Evolutionary conservation across 2,329 filamentous ascomycete genomes (phyloP).

Genomic region (Fusarium devonianum): DNA sequence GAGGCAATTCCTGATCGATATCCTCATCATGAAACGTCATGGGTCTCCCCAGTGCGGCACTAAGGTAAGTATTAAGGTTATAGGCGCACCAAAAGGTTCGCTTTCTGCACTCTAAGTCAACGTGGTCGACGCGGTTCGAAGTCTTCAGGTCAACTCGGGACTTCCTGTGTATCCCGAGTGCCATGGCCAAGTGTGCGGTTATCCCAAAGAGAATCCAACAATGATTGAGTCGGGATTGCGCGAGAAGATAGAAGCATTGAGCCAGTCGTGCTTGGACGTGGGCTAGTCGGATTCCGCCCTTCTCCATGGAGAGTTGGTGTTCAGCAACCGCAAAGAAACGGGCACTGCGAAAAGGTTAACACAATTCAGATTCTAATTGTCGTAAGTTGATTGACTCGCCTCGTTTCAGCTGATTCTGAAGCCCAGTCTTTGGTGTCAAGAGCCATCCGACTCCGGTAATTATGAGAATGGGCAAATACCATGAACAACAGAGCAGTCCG

Average conservation of each 20-base stretch:
- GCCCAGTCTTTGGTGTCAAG: background rate
- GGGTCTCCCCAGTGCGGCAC: conserved; percentile 67
- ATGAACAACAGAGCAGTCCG: conserved; percentile 56
- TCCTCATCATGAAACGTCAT: conserved; percentile 69
- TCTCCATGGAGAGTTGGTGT: conserved; percentile 47
- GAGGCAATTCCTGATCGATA: conserved; percentile 67
- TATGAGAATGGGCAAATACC: conserved; percentile 58
- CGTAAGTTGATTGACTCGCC: too few relatives aligned
- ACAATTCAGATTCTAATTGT: too few relatives aligned
- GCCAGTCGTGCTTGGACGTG: conserved; percentile 50
- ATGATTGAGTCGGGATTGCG: conserved; percentile 53
- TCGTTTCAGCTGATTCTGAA: background rate
- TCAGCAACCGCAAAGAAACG: conserved; percentile 47
- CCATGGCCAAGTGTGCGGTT: conserved; percentile 47
- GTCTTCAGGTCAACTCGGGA: conserved; percentile 18
- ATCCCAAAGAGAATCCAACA: conserved; percentile 55
- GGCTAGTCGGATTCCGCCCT: conserved; percentile 46
- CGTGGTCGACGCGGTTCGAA: conserved; percentile 9
- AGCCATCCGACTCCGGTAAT: conserved; percentile 35
- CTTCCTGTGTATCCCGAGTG: conserved; percentile 51
- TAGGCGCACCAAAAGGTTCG: conserved; percentile 71
- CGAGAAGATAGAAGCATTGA: conserved; percentile 52
- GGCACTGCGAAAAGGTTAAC: conserved; percentile 29
- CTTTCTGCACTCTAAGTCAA: conserved; percentile 50
- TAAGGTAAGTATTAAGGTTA: conserved; percentile 69